Base-by-base conservation (phyloP, 768 basidiomycete genomes). In the Pluteus cervinus region DNA sequence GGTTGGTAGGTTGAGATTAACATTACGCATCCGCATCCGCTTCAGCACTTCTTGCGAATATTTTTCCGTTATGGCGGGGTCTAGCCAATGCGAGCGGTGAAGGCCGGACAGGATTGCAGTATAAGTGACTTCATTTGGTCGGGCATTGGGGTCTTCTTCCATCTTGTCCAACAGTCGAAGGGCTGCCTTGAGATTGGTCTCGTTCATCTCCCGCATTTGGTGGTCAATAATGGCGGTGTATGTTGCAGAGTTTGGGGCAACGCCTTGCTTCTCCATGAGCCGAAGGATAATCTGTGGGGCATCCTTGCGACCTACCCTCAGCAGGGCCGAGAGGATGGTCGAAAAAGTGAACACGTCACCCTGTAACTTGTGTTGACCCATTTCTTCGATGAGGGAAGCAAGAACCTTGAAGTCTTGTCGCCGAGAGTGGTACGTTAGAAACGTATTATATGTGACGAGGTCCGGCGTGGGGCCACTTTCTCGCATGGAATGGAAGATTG, bases 321-420 rank as follows among this genome's bases (percentile, higher is more conserved):
- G 71, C 37, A 94, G 56, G 1, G 86, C 82, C 17, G 81, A 76
- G 12, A 97, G 76, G 22, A 97, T 70, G 9, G 81, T 90, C 3
- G 92, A 90, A 57, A 82, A 97, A 0, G 86, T 96, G 58, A 81
- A 78, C 8, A 86, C 75, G 54, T 97, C 88, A 5, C 89, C 86
- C 15, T 59, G 48, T 23, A 94, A 50, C 0, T 69, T 68, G 2
- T 60, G 66, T 10, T 64, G 53, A 17, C 65, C 56, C 65, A 94
- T 77, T 40, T 66, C 57, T 32, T 70, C 68, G 32, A 98, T 59
- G 16, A 79, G 56, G 12, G 56, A 45, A 3, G 78, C 75, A 42
- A 93, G 65, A 2, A 62, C 64, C 37, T 73, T 69, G 49, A 88
- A 70, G 54, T 92, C 76, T 20, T 69, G 67, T 33, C 65, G 73